A percentile compares a stretch with the other conserved stretches of the same genome.
These are phyloP conservation scores for Phytophthora europaea DNA, from an alignment of 352 stramenopile genomes.

Conservation along the genomic window DNA sequence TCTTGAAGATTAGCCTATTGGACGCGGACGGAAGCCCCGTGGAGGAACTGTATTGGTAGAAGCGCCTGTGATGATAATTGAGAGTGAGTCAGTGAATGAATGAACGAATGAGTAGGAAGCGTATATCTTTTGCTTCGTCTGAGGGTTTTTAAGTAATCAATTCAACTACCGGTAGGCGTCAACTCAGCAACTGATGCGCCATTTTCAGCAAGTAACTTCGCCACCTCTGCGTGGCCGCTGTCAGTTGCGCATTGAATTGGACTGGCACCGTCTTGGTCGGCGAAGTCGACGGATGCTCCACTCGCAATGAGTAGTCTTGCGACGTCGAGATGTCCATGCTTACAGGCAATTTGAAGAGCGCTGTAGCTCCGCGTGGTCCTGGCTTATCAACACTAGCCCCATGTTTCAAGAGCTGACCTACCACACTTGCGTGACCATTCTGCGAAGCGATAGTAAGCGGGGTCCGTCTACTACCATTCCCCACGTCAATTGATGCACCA, in stretches of 20 bases:
- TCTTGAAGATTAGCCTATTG: slow-evolving; percentile 69
- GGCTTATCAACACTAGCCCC: neutral
- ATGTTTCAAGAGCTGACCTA: neutral
- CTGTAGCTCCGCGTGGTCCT: neutral
- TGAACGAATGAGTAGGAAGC: too few relatives aligned
- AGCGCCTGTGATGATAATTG: neutral
- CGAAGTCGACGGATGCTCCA: neutral
- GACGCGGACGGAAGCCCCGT: slow-evolving; percentile 61
- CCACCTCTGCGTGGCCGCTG: neutral
- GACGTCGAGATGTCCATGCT: neutral
- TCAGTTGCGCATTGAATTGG: neutral
- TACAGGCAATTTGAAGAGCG: neutral
- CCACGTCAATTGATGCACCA: slow-evolving; percentile 1
- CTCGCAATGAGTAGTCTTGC: neutral
- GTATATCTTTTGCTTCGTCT: neutral
- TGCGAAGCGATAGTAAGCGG: neutral
- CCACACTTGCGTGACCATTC: neutral
- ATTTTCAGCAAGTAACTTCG: neutral
- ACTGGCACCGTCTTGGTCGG: neutral
- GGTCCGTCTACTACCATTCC: slow-evolving; percentile 7
- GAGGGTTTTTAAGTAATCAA: neutral
- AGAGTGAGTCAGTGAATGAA: neutral
- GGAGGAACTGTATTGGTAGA: slow-evolving; percentile 54
- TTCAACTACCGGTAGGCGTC: neutral
- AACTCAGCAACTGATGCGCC: neutral